A percentile compares a stretch with the other conserved stretches of the same genome.
These are phyloP conservation scores for Cordyceps farinosa DNA, from an alignment of 2,329 filamentous ascomycete genomes.

Conservation along the genomic window DNA sequence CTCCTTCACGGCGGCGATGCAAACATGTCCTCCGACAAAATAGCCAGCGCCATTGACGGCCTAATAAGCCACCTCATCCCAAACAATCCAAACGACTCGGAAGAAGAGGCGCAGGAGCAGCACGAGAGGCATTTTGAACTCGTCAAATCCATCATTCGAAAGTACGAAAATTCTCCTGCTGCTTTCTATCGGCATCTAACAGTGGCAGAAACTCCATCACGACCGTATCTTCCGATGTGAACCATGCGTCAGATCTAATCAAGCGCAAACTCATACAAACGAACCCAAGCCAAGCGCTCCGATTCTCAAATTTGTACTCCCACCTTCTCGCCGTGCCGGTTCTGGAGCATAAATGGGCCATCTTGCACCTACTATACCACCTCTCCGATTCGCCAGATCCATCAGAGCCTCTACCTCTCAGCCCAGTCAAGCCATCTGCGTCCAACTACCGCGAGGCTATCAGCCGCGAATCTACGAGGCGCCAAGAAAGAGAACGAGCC, in stretches of 20 bases:
- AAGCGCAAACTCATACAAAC: slow-evolving; percentile 80
- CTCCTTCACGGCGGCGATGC: slow-evolving; percentile 37
- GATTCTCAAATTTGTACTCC: slow-evolving; percentile 88
- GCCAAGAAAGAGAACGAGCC: slow-evolving; percentile 36
- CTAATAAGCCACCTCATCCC: slow-evolving; percentile 74
- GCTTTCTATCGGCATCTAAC: background rate
- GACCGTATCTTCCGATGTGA: slow-evolving; percentile 67
- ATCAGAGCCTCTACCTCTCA: slow-evolving; percentile 47
- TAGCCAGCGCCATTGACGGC: slow-evolving; percentile 75
- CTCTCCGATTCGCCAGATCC: slow-evolving; percentile 67
- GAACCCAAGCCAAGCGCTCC: slow-evolving; percentile 72
- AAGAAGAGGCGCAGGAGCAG: slow-evolving; percentile 64
- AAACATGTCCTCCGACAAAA: slow-evolving; percentile 60
- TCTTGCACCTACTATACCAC: slow-evolving; percentile 84
- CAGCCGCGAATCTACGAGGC: slow-evolving; percentile 34
- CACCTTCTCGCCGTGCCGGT: slow-evolving; percentile 87
- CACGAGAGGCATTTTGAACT: slow-evolving; percentile 59
- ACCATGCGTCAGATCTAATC: slow-evolving; percentile 90
- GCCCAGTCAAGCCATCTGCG: slow-evolving; percentile 38
- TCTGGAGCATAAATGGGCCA: slow-evolving; percentile 93
- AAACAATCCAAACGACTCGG: slow-evolving; percentile 60
- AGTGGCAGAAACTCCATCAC: slow-evolving; percentile 42
- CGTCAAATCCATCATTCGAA: slow-evolving; percentile 49
- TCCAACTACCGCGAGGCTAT: slow-evolving; percentile 38
- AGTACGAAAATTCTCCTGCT: slow-evolving; percentile 33